These are phyloP conservation scores for Gnomoniopsis smithogilvyi DNA, from an alignment of 2,329 filamentous ascomycete genomes.

Conservation along the genomic window DNA sequence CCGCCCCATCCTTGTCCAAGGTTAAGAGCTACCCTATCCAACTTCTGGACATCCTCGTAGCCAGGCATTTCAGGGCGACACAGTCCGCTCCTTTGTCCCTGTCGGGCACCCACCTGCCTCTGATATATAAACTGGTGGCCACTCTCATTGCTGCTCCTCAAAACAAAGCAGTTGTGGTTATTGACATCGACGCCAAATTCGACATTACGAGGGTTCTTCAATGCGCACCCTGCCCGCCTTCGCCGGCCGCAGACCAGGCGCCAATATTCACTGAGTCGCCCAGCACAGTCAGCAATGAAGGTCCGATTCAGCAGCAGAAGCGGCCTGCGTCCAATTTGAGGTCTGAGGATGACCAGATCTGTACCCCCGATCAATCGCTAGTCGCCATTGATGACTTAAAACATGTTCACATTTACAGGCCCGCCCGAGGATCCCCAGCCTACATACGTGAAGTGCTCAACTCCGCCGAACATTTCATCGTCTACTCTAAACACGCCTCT, in stretches of 20 bases:
- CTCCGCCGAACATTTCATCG: slow-evolving; percentile 43
- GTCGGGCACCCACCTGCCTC: slow-evolving; percentile 49
- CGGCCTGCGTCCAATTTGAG: not conserved
- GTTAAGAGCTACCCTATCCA: slow-evolving; percentile 35
- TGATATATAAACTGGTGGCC: slow-evolving; percentile 55
- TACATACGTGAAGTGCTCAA: slow-evolving; percentile 31
- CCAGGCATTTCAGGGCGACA: slow-evolving; percentile 45
- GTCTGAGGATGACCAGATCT: not conserved
- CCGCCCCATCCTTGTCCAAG: slow-evolving; percentile 9
- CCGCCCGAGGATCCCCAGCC: slow-evolving; percentile 27
- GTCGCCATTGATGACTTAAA: slow-evolving; percentile 34
- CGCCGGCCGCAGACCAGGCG: slow-evolving; percentile 2
- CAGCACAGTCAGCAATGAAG: not conserved
- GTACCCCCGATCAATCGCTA: not conserved
- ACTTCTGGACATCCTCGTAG: slow-evolving; percentile 43
- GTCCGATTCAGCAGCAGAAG: not conserved
- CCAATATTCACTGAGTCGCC: not conserved
- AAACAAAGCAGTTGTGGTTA: slow-evolving; percentile 46
- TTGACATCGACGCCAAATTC: slow-evolving; percentile 56
- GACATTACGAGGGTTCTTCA: slow-evolving; percentile 46
- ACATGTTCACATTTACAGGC: slow-evolving; percentile 50
- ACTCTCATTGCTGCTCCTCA: slow-evolving; percentile 46
- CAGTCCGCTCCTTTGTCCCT: slow-evolving; percentile 46
- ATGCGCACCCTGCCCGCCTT: slow-evolving; percentile 4
- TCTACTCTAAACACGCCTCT: slow-evolving; percentile 46